A percentile compares a stretch with the other conserved stretches of the same genome.
Evolutionary conservation across 1,139 yeast species (phyloP).

Genomic region (Yamadazyma trypodendri): DNA sequence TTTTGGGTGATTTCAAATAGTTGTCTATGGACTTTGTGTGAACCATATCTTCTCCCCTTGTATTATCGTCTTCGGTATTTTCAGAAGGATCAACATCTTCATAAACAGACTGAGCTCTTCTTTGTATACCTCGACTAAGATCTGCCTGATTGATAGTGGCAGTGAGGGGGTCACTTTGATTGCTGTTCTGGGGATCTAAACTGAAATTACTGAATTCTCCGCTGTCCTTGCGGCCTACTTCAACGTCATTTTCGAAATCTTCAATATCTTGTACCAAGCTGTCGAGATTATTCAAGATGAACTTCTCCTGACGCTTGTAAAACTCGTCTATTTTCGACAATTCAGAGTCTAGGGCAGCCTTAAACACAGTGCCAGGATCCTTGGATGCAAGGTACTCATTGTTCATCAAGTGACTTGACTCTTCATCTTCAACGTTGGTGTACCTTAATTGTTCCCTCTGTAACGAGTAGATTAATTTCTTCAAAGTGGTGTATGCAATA

Average conservation of each 20-base stretch:
- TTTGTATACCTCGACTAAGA: neutral
- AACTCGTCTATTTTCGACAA: constrained; percentile 59
- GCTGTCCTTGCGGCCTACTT: constrained; percentile 11
- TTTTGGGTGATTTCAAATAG: constrained; percentile 39
- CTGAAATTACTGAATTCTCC: constrained; percentile 12
- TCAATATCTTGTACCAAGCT: constrained; percentile 53
- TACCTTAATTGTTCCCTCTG: constrained; percentile 54
- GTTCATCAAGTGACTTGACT: constrained; percentile 28
- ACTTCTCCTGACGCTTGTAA: constrained; percentile 51
- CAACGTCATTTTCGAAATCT: constrained; percentile 37
- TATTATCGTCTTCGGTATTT: constrained; percentile 25
- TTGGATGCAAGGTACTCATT: constrained; percentile 23
- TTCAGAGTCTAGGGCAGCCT: constrained; percentile 57
- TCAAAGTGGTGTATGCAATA: constrained; percentile 62
- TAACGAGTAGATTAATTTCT: constrained; percentile 62
- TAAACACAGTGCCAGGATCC: constrained; percentile 37
- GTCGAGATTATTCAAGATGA: constrained; percentile 47
- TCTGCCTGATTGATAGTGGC: neutral
- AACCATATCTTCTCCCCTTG: neutral
- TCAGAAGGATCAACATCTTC: constrained; percentile 17
- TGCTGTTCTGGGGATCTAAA: constrained; percentile 8
- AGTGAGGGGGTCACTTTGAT: constrained; percentile 4
- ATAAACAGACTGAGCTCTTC: neutral
- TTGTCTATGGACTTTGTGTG: constrained; percentile 32
- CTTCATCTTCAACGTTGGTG: constrained; percentile 21